Evolutionary conservation across 352 stramenopile genomes (phyloP).

Genomic region (Pythium aquatile): DNA sequence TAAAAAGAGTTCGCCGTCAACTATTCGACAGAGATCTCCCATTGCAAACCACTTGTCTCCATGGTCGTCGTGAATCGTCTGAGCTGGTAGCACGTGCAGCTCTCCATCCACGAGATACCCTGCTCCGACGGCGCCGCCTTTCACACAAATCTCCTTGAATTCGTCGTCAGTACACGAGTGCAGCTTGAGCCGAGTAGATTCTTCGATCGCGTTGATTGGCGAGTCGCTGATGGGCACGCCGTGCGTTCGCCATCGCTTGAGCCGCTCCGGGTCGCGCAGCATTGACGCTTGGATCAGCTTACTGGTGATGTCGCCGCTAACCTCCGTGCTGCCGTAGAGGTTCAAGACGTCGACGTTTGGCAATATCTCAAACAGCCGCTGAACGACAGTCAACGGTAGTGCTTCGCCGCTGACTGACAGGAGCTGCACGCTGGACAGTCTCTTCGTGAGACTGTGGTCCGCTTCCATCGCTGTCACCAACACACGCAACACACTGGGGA

Average conservation of each 20-base stretch:
- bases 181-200: slow-evolving; percentile 30
- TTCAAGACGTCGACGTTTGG: slow-evolving; percentile 46
- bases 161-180: not conserved
- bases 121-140: slow-evolving; percentile 30
- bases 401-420: slow-evolving; percentile 56
- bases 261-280: slow-evolving; percentile 1
- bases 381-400: slow-evolving; percentile 30
- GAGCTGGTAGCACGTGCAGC: not conserved
- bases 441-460: not conserved
- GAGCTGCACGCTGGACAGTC: slow-evolving; percentile 29
- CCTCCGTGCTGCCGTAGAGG: slow-evolving; percentile 64
- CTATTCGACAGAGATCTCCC: slow-evolving; percentile 42
- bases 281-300: slow-evolving; percentile 35
- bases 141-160: slow-evolving; percentile 38
- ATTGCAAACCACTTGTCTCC: slow-evolving; percentile 34
- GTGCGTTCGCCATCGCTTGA: slow-evolving; percentile 30
- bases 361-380: slow-evolving; percentile 23
- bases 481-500: slow-evolving; percentile 51
- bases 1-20: slow-evolving; percentile 37
- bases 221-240: slow-evolving; percentile 49
- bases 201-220: slow-evolving; percentile 27
- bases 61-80: not conserved
- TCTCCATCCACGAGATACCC: slow-evolving; percentile 32
- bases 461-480: slow-evolving; percentile 26
- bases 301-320: slow-evolving; percentile 60